These are phyloP conservation scores for Botryotinia globosa DNA, from an alignment of 2,329 filamentous ascomycete species.

Conservation along the genomic window DNA sequence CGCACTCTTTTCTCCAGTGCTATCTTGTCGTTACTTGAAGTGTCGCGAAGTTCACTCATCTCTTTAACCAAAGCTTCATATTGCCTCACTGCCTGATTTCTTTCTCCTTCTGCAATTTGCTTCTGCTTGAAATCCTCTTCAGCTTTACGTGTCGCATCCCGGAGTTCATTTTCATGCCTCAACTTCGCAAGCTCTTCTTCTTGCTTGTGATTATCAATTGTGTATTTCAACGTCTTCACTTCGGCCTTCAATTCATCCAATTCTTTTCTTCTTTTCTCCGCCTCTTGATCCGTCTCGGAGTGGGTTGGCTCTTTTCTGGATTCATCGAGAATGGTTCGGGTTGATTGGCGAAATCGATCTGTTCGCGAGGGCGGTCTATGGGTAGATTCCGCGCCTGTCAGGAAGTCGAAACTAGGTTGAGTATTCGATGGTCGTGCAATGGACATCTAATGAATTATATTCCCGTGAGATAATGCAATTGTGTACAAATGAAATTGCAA, in stretches of 20 bases:
- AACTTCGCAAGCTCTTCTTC: slow-evolving; percentile 78
- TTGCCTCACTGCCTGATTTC: slow-evolving; percentile 49
- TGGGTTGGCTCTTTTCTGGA: slow-evolving; percentile 53
- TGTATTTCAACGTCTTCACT: slow-evolving; percentile 82
- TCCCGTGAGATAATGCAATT: slow-evolving; percentile 7
- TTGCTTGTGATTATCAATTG: slow-evolving; percentile 80
- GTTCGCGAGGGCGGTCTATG: slow-evolving; percentile 36
- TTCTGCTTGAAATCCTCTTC: slow-evolving; percentile 77
- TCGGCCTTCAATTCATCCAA: slow-evolving; percentile 86
- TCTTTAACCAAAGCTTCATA: slow-evolving; percentile 52
- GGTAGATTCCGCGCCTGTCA: slow-evolving; percentile 51
- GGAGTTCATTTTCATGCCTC: slow-evolving; percentile 78
- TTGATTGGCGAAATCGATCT: slow-evolving; percentile 30
- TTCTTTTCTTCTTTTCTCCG: slow-evolving; percentile 31
- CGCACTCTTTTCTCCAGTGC: slow-evolving; percentile 67
- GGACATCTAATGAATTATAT: slow-evolving; percentile 38
- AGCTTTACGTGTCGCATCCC: slow-evolving; percentile 75
- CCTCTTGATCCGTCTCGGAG: slow-evolving; percentile 36
- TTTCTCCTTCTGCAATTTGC: slow-evolving; percentile 57
- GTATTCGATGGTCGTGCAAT: slow-evolving; percentile 48
- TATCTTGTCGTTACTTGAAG: slow-evolving; percentile 54
- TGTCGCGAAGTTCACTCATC: slow-evolving; percentile 50
- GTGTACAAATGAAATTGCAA: not conserved
- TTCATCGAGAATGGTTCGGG: slow-evolving; percentile 58
- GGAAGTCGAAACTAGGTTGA: slow-evolving; percentile 58